Conservation (phyloP, 129 eudicot genomes). For the Helianthus tuberosus region DNA sequence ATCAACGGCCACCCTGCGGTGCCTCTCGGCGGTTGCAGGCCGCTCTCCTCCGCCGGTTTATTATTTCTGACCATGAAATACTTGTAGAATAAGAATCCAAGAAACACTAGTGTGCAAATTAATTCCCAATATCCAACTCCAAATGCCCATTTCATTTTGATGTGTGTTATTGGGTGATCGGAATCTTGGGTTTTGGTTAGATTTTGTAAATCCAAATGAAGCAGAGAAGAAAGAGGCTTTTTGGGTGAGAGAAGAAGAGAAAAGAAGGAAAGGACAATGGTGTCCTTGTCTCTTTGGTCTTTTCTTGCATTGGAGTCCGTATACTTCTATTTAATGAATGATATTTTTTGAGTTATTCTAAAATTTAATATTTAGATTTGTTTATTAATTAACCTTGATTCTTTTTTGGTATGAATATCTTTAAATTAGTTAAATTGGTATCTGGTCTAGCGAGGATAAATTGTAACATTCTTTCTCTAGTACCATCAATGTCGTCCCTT, state of each 20-base stretch:
- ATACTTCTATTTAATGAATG: no score
- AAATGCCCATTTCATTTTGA: neutral
- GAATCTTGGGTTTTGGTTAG: neutral
- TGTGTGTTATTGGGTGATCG: no score
- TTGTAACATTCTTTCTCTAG: no score
- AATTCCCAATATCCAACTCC: slow-evolving; percentile 20
- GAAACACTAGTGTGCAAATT: slow-evolving; percentile 18
- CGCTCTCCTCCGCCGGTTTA: slow-evolving; percentile 19
- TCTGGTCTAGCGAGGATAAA: no score
- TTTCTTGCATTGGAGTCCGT: no score
- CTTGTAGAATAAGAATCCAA: slow-evolving; percentile 36
- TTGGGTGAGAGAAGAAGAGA: slow-evolving; percentile 21
- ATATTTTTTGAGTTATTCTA: no score
- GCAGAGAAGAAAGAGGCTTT: slow-evolving; percentile 24
- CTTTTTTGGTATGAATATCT: no score
- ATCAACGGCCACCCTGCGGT: slow-evolving; percentile 88
- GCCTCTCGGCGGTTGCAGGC: slow-evolving; percentile 59
- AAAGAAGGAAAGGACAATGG: slow-evolving; percentile 14
- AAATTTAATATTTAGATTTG: no score
- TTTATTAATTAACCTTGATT: no score
- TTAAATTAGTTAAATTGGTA: no score
- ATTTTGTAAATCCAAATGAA: slow-evolving; percentile 28
- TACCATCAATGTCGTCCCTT: no score
- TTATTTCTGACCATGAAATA: slow-evolving; percentile 24
- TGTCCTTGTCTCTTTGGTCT: slow-evolving; percentile 12